Conservation (phyloP, 2,329 filamentous ascomycete species). For the Exophiala sideris region DNA sequence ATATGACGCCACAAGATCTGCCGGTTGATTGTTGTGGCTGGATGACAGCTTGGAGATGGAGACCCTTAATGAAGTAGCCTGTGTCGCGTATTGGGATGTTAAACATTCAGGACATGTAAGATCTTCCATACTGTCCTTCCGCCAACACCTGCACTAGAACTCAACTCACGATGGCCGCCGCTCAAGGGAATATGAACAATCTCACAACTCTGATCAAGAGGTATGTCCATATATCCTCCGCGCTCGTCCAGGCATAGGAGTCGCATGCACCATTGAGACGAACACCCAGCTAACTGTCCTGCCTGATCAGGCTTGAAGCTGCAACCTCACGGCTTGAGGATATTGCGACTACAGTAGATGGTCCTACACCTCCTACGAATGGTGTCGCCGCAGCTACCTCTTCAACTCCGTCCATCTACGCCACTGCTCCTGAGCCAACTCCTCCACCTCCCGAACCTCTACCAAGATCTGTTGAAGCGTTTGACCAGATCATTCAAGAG, state of each 20-base stretch:
- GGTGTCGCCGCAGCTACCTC: slow-evolving; percentile 37
- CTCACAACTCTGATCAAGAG: slow-evolving; percentile 96
- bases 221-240: slow-evolving; percentile 53
- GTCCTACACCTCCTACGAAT: slow-evolving; percentile 41
- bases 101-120: slow-evolving; percentile 5
- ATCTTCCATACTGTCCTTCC: slow-evolving; percentile 4
- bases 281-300: slow-evolving; percentile 16
- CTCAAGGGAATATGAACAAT: slow-evolving; percentile 75
- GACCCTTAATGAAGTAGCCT: too few relatives aligned
- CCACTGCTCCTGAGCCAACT: slow-evolving; percentile 35
- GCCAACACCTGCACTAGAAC: not conserved
- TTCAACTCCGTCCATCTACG: slow-evolving; percentile 32
- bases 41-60: too few relatives aligned
- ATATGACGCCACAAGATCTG: too few relatives aligned
- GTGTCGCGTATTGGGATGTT: not conserved
- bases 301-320: slow-evolving; percentile 75
- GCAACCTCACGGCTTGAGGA: slow-evolving; percentile 95
- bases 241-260: slow-evolving; percentile 46
- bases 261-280: slow-evolving; percentile 27
- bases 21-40: too few relatives aligned
- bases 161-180: slow-evolving; percentile 22
- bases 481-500: slow-evolving; percentile 71
- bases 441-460: slow-evolving; percentile 56
- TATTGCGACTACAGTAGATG: slow-evolving; percentile 71
- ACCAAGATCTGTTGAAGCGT: slow-evolving; percentile 79